These are phyloP conservation scores for Pythium sp. DNA, from an alignment of 352 stramenopile species.

Conservation along the genomic window DNA sequence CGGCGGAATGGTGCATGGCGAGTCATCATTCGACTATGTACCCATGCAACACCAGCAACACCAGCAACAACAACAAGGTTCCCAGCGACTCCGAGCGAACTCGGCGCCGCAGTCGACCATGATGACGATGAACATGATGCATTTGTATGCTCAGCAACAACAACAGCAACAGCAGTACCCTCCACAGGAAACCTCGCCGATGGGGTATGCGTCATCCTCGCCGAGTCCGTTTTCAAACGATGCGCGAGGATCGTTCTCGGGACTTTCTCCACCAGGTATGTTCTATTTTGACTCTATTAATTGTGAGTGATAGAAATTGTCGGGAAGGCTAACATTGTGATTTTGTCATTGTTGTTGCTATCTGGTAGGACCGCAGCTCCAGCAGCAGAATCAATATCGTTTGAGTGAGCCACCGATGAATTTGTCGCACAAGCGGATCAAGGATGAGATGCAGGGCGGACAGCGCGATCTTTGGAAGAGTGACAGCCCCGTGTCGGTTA, in stretches of 20 bases:
- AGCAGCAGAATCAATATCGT: constrained; percentile 28
- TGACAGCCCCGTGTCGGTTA: constrained; percentile 61
- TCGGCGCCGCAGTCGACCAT: constrained; percentile 9
- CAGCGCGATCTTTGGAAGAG: constrained; percentile 62
- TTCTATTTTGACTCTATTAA: neutral
- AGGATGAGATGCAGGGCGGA: constrained; percentile 47
- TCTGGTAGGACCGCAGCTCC: constrained; percentile 23
- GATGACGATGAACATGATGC: constrained; percentile 23
- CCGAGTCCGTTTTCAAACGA: constrained; percentile 14
- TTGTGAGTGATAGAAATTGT: neutral
- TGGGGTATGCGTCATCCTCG: constrained; percentile 9
- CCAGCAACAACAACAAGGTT: constrained; percentile 1
- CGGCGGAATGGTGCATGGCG: constrained; percentile 23
- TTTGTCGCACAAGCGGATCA: constrained; percentile 52
- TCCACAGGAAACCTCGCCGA: constrained; percentile 7
- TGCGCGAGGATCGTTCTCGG: constrained; percentile 11
- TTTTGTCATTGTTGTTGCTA: constrained; percentile 4
- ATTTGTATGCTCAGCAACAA: constrained; percentile 18
- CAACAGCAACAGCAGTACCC: constrained; percentile 7
- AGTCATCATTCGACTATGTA: constrained; percentile 44
- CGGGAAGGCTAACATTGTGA: too few species aligned
- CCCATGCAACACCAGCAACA: constrained; percentile 32
- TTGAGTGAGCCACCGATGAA: constrained; percentile 35
- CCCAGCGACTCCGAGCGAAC: constrained; percentile 6
- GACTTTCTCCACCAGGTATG: constrained; percentile 18